Evolutionary conservation across 129 eudicot genomes (phyloP).

Genomic region (Lactuca sativa): DNA sequence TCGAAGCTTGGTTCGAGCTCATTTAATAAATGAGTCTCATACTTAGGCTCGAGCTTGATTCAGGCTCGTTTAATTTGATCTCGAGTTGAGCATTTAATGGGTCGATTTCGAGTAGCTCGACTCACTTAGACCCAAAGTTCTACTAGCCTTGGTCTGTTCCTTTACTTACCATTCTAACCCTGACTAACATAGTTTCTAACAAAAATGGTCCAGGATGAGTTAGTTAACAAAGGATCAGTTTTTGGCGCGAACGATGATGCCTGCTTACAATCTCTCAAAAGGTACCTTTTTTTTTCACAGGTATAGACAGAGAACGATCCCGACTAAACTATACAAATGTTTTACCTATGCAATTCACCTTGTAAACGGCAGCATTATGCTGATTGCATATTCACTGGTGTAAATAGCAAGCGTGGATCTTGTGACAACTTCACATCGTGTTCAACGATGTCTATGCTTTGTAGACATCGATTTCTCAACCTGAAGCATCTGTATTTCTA

Average conservation of each 20-base stretch:
- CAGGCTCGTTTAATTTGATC: too few species aligned
- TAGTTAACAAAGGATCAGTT: background rate
- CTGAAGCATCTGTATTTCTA: conserved; percentile 23
- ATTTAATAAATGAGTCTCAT: too few species aligned
- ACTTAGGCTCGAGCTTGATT: too few species aligned
- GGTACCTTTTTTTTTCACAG: conserved; percentile 16
- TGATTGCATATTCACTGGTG: conserved; percentile 33
- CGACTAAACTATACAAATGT: background rate
- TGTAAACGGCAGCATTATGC: conserved; percentile 35
- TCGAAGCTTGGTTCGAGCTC: too few species aligned
- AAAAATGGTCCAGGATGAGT: too few species aligned
- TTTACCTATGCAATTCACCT: conserved; percentile 16
- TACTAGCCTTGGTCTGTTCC: too few species aligned
- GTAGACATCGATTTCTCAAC: conserved; percentile 36
- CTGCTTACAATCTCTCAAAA: background rate
- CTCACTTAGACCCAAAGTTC: too few species aligned
- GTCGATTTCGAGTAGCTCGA: too few species aligned
- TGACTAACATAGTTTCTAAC: too few species aligned
- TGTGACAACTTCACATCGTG: conserved; percentile 45
- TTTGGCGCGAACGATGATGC: conserved; percentile 27
- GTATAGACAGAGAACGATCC: conserved; percentile 19
- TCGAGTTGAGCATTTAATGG: too few species aligned
- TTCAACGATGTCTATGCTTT: conserved; percentile 52
- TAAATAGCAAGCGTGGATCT: conserved; percentile 29
- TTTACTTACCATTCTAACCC: too few species aligned